Percentiles rank a stretch among this genome's conserved stretches.
Conservation (phyloP, 306 rosid species). For the Spatholobus suberectus region DNA sequence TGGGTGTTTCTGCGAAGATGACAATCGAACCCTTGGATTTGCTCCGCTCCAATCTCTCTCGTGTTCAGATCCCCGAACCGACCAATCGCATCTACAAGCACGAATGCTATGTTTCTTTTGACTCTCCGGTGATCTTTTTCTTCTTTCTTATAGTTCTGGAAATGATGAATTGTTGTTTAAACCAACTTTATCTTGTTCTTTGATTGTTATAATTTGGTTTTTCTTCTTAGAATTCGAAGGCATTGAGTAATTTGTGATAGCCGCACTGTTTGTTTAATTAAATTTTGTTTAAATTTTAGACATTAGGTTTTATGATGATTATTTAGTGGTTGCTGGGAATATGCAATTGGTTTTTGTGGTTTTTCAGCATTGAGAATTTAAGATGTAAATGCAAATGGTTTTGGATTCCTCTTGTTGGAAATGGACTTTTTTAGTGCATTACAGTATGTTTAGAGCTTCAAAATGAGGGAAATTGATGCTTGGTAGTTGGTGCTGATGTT, state of each 20-base stretch:
- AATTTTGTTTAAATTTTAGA: neutral
- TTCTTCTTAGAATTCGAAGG: neutral
- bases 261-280: neutral
- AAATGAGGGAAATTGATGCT: neutral
- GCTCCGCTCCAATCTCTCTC: constrained; percentile 84
- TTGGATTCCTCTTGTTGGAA: neutral
- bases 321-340: neutral
- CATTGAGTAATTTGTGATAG: neutral
- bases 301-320: neutral
- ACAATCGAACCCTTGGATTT: constrained; percentile 63
- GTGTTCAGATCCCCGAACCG: constrained; percentile 96
- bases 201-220: neutral
- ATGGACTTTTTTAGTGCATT: neutral
- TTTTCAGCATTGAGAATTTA: neutral
- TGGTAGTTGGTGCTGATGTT: neutral
- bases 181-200: neutral
- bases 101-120: constrained; percentile 93
- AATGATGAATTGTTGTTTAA: neutral
- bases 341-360: neutral
- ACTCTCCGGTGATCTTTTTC: constrained; percentile 67
- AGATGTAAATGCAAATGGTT: neutral
- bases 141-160: neutral
- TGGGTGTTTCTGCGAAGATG: neutral
- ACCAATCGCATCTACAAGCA: constrained; percentile 98
- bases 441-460: neutral